phyloP scores from a whole-genome alignment of 176 grass and related monocot species.

The Hyparrhenia diplandra region DNA sequence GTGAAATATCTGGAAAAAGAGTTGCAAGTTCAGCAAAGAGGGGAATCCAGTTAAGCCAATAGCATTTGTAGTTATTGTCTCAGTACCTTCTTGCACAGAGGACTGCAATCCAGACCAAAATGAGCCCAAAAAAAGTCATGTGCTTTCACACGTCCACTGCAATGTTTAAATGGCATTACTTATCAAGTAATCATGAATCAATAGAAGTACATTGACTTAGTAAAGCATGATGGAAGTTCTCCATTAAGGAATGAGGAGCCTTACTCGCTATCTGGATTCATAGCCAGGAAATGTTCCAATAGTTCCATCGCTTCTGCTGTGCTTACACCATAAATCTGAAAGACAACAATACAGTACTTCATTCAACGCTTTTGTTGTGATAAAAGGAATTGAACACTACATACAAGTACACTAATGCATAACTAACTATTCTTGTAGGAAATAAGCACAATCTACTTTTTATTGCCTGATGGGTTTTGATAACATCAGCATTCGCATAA shows the following conservation, averaged over 20 bases:
- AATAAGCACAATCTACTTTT: no score
- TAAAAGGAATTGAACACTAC: no score
- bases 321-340: no score
- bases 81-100: conserved; percentile 71
- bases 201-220: background rate
- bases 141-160: conserved; percentile 67
- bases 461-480: no score
- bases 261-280: no score
- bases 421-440: no score
- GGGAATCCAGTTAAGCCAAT: background rate
- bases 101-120: conserved; percentile 69
- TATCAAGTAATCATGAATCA: background rate
- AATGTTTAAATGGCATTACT: conserved; percentile 21
- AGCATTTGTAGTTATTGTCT: background rate
- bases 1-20: conserved; percentile 74
- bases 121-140: conserved; percentile 65
- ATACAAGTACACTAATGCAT: background rate
- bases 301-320: no score
- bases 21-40: background rate
- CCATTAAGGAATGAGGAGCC: no score
- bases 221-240: background rate
- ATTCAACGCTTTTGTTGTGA: background rate
- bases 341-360: no score
- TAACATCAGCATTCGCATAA: no score
- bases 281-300: no score